These are phyloP conservation scores for Castanospermum australe DNA, from an alignment of 306 rosid genomes.

Conservation along the genomic window DNA sequence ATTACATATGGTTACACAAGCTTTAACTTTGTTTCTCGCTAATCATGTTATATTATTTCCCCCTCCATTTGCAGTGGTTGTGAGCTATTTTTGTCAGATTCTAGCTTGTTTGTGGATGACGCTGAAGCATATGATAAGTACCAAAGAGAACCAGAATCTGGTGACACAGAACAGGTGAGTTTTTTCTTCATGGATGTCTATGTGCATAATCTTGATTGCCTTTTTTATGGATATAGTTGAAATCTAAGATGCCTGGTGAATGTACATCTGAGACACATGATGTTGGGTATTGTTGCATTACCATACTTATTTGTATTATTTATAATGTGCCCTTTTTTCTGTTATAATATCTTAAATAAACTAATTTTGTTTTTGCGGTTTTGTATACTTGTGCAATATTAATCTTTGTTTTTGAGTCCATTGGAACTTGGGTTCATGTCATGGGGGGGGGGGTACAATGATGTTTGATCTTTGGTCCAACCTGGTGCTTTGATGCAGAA, in stretches of 20 bases:
- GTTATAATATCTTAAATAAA: neutral
- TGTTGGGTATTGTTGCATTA: too few relatives aligned
- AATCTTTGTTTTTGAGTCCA: too few relatives aligned
- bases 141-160: conserved; percentile 64
- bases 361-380: neutral
- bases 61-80: conserved; percentile 52
- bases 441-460: too few relatives aligned
- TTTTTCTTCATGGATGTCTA: conserved; percentile 2
- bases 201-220: neutral
- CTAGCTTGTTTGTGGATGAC: conserved; percentile 97
- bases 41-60: neutral
- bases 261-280: neutral
- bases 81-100: conserved; percentile 88
- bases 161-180: conserved; percentile 54
- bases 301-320: neutral
- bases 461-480: neutral
- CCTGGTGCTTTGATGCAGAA: too few relatives aligned
- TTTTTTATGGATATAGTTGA: neutral
- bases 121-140: conserved; percentile 87
- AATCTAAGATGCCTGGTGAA: neutral
- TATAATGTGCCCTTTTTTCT: neutral
- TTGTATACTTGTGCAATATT: neutral
- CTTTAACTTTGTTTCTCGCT: neutral
- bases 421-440: neutral
- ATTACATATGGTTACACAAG: neutral